A percentile compares a stretch with the other conserved stretches of the same genome.
phyloP scores from a whole-genome alignment of 2,329 filamentous ascomycete species.

The Fusarium sp. region DNA sequence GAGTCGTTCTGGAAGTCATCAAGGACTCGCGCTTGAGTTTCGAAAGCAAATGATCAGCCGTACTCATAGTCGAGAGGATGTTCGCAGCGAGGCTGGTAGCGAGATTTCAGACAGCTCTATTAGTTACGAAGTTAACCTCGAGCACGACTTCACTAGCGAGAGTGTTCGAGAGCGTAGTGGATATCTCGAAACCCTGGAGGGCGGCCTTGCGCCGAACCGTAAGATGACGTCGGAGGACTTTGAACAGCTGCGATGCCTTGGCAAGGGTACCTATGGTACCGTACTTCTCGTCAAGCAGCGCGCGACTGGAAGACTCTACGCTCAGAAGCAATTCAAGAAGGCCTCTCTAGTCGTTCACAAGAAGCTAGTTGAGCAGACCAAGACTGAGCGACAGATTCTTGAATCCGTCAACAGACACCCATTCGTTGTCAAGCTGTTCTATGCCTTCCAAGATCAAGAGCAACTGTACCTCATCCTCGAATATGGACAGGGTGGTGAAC shows the following conservation, averaged over 20 bases:
- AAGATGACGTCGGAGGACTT: conserved; percentile 97
- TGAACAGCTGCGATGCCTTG: conserved; percentile 88
- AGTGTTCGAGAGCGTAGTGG: conserved; percentile 60
- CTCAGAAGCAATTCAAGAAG: conserved; percentile 99
- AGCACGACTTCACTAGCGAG: conserved; percentile 85
- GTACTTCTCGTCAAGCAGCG: conserved; percentile 93
- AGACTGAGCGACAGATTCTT: conserved; percentile 93
- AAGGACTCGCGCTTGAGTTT: conserved; percentile 46
- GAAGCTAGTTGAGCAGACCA: conserved; percentile 95
- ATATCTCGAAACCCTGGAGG: conserved; percentile 62
- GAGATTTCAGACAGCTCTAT: conserved; percentile 75
- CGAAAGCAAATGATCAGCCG: conserved; percentile 68
- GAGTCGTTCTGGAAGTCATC: conserved; percentile 62
- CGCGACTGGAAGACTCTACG: conserved; percentile 87
- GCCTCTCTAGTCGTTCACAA: conserved; percentile 95
- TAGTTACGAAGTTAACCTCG: conserved; percentile 86
- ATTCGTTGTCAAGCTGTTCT: conserved; percentile 97
- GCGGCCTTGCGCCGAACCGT: conserved; percentile 66
- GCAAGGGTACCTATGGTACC: conserved; percentile 95
- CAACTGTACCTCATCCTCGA: conserved; percentile 98
- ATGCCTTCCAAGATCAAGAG: conserved; percentile 97
- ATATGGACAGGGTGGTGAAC: conserved; percentile 95
- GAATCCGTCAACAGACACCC: conserved; percentile 97
- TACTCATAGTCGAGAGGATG: conserved; percentile 66
- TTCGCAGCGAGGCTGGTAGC: conserved; percentile 63